Conservation (phyloP, 2,329 filamentous ascomycete species). For the Colletotrichum filicis region DNA sequence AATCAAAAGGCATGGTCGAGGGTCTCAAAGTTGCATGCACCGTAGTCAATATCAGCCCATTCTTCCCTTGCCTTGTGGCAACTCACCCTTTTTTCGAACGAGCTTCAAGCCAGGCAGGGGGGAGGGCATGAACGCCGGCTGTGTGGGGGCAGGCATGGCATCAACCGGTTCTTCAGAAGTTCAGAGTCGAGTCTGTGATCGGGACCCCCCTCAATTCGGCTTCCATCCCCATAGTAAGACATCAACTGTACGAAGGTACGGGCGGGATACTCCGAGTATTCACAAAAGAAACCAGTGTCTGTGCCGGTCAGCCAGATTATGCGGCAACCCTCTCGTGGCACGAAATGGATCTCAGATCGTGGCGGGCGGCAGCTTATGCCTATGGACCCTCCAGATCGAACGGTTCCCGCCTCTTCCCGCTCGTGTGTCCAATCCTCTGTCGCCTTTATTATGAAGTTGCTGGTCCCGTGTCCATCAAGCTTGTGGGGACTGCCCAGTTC, state of each 20-base stretch:
- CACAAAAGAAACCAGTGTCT: neutral
- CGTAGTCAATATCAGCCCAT: constrained; percentile 28
- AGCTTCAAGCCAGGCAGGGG: neutral
- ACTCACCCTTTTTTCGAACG: constrained; percentile 3
- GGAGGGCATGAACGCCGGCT: neutral
- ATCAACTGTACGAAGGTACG: neutral
- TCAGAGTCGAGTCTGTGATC: constrained; percentile 1
- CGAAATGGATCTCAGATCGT: constrained; percentile 28
- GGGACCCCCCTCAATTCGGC: constrained; percentile 2
- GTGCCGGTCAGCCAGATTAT: neutral
- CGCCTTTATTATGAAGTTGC: neutral
- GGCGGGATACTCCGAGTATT: neutral
- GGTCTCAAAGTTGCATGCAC: constrained; percentile 15
- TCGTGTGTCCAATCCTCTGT: neutral
- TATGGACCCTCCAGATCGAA: constrained; percentile 19
- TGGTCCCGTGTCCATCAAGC: neutral
- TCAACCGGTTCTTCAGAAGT: constrained; percentile 25
- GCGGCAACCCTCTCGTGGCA: constrained; percentile 13
- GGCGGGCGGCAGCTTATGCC: constrained; percentile 17
- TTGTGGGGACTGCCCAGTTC: neutral
- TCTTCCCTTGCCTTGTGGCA: constrained; percentile 9
- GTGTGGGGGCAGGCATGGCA: constrained; percentile 8
- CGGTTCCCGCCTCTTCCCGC: constrained; percentile 14
- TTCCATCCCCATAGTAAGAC: neutral
- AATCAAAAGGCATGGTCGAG: constrained; percentile 16